Conservation (phyloP, 2,329 filamentous ascomycete species). For the Pseudonectria buxi region DNA sequence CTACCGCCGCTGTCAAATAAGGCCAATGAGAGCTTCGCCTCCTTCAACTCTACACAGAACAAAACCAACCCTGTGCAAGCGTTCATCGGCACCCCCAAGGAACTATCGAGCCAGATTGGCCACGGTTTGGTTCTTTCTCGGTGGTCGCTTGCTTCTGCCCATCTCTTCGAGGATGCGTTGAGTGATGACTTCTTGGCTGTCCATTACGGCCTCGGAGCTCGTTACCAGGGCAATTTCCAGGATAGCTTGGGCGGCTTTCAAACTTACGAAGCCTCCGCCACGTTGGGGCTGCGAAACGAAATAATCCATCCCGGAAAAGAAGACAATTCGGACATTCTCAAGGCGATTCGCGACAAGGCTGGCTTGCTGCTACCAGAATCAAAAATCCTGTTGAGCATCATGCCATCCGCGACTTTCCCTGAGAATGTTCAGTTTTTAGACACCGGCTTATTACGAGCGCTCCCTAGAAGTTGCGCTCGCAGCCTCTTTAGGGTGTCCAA, state of each 20-base stretch:
- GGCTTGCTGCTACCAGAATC: slow-evolving; percentile 74
- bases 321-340: slow-evolving; percentile 84
- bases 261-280: slow-evolving; percentile 89
- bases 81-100: slow-evolving; percentile 87
- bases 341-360: slow-evolving; percentile 79
- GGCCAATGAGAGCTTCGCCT: slow-evolving; percentile 62
- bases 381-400: slow-evolving; percentile 75
- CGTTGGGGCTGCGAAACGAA: slow-evolving; percentile 86
- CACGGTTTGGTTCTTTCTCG: slow-evolving; percentile 66
- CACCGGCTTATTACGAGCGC: slow-evolving; percentile 64
- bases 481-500: slow-evolving; percentile 39
- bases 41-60: slow-evolving; percentile 51
- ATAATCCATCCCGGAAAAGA: slow-evolving; percentile 83
- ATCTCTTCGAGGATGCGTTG: slow-evolving; percentile 78
- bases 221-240: slow-evolving; percentile 94
- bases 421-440: slow-evolving; percentile 76
- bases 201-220: slow-evolving; percentile 79
- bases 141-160: slow-evolving; percentile 85
- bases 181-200: slow-evolving; percentile 91
- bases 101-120: slow-evolving; percentile 71
- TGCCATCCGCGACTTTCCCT: slow-evolving; percentile 72
- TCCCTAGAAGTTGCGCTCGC: slow-evolving; percentile 67
- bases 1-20: slow-evolving; percentile 58
- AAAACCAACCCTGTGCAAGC: slow-evolving; percentile 72
- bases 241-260: slow-evolving; percentile 94